Evolutionary conservation across 2,329 filamentous ascomycete genomes (phyloP).

Genomic region (Ilyonectria destructans): DNA sequence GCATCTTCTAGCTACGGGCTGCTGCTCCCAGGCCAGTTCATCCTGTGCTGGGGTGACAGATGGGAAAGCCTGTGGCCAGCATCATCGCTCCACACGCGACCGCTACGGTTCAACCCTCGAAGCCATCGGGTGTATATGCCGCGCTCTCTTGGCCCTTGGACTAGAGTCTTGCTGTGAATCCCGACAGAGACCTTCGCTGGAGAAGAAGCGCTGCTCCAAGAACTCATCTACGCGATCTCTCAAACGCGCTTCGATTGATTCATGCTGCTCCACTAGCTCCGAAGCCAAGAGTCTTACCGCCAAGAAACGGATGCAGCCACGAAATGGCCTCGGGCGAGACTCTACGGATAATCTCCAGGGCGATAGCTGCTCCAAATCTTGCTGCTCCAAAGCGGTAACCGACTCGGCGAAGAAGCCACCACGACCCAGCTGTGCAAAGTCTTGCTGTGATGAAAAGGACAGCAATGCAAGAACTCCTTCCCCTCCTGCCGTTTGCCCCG

Average conservation of each 20-base stretch:
- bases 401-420: background rate
- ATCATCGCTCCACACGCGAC: constrained; percentile 54
- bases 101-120: constrained; percentile 62
- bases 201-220: constrained; percentile 48
- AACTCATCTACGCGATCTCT: constrained; percentile 35
- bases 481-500: background rate
- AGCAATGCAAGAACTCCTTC: background rate
- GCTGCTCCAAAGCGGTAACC: constrained; percentile 1
- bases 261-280: constrained; percentile 44
- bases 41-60: constrained; percentile 35
- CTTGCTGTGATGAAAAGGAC: constrained; percentile 16
- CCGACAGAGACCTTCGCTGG: constrained; percentile 45
- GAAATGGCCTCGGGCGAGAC: constrained; percentile 20
- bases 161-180: constrained; percentile 66
- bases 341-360: constrained; percentile 31
- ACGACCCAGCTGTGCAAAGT: background rate
- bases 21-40: background rate
- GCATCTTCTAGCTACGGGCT: background rate
- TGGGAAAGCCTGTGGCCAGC: constrained; percentile 57
- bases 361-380: constrained; percentile 17
- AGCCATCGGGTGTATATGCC: constrained; percentile 69
- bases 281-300: constrained; percentile 30
- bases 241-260: constrained; percentile 46
- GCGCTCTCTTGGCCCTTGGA: constrained; percentile 66
- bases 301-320: constrained; percentile 30